Evolutionary conservation across 352 stramenopile genomes (phyloP), one percentile per base, ranked within the genome.

Genomic region (Globisporangium lucens): DNA sequence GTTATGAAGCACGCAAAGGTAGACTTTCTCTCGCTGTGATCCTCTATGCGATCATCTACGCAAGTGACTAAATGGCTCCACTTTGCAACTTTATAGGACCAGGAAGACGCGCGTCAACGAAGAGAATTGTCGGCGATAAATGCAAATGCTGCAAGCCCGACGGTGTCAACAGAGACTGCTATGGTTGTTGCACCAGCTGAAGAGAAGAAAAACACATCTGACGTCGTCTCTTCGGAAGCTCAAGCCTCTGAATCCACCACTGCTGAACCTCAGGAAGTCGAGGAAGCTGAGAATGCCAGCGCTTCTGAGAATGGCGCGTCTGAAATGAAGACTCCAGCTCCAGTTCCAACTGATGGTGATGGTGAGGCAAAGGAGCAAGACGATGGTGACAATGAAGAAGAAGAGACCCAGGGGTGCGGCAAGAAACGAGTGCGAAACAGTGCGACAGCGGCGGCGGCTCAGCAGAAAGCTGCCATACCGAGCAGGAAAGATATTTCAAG

Each of bases 1-100:
- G 67, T 79, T 27, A 61, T 83, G 61, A 1, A 66, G 33, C 61
- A 80, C 20, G 78, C 70, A 17, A 41, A 71, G 63, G 76, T 84
- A 29, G 27, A 53, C 6, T 64, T 6, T 13, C 15, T 20, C 6
- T 41, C 15, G 35, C 1, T 30, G 12, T 9, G 24, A 8, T 20
- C 29, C 4, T 52, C 17, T 51, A 24, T 51, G 43, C 22, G 43
- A 24, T 51, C 43, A 10, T 24, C 20, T n/a, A 8, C 43, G 3
- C 15, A 10, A 51, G 43, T 22, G 43, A 22, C 41, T 49, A n/a
- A 49, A 49, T 20, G 13, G 41, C 15, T 20, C 15, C 41, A 20
- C 13, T n/a, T 51, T 24, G 43, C 17, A 51, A 51, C 43, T 29
- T 60, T 35, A 5, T n/a, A 70, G 65, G 65, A 4, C 6, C 58